phyloP scores from a whole-genome alignment of 2,329 filamentous ascomycete species.

The Chaetomium strumarium region DNA sequence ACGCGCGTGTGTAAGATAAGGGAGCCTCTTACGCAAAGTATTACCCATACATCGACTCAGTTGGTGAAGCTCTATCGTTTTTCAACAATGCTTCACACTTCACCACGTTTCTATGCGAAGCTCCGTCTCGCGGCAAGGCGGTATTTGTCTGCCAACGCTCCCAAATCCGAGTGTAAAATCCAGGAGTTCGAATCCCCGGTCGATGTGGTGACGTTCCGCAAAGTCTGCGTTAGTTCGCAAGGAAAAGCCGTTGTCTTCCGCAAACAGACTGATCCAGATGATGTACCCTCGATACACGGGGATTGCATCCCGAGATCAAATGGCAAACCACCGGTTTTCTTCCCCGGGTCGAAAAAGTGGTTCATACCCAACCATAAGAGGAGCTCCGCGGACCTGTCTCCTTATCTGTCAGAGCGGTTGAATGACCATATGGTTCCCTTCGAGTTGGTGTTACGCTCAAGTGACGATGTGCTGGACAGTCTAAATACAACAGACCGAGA shows the following conservation, averaged over 20 bases:
- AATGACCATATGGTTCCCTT: slow-evolving; percentile 33
- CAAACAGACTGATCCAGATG: slow-evolving; percentile 14
- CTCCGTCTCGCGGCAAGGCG: neutral
- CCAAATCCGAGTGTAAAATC: neutral
- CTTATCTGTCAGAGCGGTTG: too few relatives aligned
- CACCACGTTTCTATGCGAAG: neutral
- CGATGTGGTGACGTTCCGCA: slow-evolving; percentile 40
- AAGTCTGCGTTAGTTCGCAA: slow-evolving; percentile 44
- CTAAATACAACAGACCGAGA: too few relatives aligned
- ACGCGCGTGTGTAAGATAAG: too few relatives aligned
- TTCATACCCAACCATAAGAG: slow-evolving; percentile 34
- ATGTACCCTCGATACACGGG: neutral
- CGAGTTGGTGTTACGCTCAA: slow-evolving; percentile 29
- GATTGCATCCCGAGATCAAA: neutral
- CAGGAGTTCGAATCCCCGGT: neutral
- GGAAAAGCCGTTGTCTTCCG: slow-evolving; percentile 44
- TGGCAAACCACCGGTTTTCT: neutral
- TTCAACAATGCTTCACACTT: neutral
- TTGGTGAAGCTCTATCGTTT: too few relatives aligned
- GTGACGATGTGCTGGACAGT: neutral
- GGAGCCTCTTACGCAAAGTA: too few relatives aligned
- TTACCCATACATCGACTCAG: too few relatives aligned
- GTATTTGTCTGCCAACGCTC: neutral
- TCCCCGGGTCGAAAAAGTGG: slow-evolving; percentile 45
- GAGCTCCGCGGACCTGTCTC: too few relatives aligned